Evolutionary conservation across 306 rosid genomes (phyloP), one percentile per base, ranked within the genome.

Genomic region (Citrullus colocynthis): DNA sequence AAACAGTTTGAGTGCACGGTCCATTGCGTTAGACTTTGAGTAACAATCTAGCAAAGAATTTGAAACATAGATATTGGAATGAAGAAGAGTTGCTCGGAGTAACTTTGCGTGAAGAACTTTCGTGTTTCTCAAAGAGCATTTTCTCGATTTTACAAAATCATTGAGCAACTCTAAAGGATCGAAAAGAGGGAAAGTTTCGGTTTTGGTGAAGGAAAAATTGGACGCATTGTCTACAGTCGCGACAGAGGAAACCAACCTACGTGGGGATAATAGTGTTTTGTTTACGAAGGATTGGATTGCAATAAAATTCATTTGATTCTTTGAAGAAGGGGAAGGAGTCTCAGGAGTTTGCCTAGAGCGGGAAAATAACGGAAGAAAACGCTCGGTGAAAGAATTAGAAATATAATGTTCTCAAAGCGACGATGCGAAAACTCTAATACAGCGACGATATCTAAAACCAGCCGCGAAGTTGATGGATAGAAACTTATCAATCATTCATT

Each of bases 31-130:
- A 7, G 86, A 85, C 74, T 84, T 82, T 32, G 85, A 81, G 56
- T 87, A 89, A 17, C 55, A 80, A 21, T 56, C 66, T 2, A 87
- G 86, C 65, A 87, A 77, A 77, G 82, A 83, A 79, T 93, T 87
- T 4, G 86, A 12, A 42, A 76, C 65, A 65, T 80, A 86, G 65
- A 86, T 77, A 77, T 85, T 59, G 74, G 84, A 82, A 45, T 62
- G 93, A 37, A 93, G 77, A 48, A 59, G 67, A 80, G 20, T 39
- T 32, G 44, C 78, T 80, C 32, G 84, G 78, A 85, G 85, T 57
- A 87, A 82, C 59, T 85, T 86, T 80, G 90, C 72, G 39, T 91
- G 95, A 41, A 91, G 18, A 54, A 80, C 57, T 85, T 84, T 80
- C 7, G 90, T 73, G 79, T 81, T 76, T 73, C 54, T 69, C 67